A percentile compares a stretch with the other conserved stretches of the same genome.
These are phyloP conservation scores for Biscogniauxia marginata DNA, from an alignment of 2,329 filamentous ascomycete genomes.

Conservation along the genomic window DNA sequence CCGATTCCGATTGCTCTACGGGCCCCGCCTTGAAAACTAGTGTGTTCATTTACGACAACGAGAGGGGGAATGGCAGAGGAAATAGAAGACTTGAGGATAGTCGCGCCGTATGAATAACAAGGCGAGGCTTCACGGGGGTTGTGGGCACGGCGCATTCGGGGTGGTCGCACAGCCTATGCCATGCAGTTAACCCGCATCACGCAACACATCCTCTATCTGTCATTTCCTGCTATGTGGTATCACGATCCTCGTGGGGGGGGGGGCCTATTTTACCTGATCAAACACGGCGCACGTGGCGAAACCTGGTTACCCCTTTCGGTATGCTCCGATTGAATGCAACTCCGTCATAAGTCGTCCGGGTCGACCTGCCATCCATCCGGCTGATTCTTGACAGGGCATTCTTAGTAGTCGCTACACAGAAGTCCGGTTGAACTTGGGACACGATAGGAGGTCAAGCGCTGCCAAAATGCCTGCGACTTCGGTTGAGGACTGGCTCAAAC, in stretches of 20 bases:
- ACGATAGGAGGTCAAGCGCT: not conserved
- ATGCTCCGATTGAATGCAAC: not conserved
- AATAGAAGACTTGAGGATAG: not conserved
- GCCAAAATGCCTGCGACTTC: slow-evolving; percentile 29
- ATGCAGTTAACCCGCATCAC: not conserved
- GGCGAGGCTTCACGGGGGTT: not conserved
- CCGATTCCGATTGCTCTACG: too few species aligned
- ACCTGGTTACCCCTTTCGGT: slow-evolving; percentile 1
- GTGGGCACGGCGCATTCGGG: not conserved
- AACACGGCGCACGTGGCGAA: slow-evolving; percentile 1
- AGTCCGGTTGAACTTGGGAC: not conserved
- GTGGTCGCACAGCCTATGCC: not conserved
- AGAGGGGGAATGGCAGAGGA: not conserved
- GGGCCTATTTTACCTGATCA: not conserved
- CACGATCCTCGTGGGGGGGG: not conserved
- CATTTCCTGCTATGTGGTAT: slow-evolving; percentile 1
- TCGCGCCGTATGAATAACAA: not conserved
- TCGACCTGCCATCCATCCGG: too few species aligned
- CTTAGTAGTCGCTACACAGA: not conserved
- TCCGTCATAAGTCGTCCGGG: too few species aligned
- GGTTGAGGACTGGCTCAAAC: slow-evolving; percentile 32
- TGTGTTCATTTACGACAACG: too few species aligned
- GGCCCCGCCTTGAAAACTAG: too few species aligned
- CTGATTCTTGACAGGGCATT: not conserved
- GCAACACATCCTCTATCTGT: not conserved